These are phyloP conservation scores for Agrocybe praecox DNA, from an alignment of 768 basidiomycete species.

Conservation along the genomic window DNA sequence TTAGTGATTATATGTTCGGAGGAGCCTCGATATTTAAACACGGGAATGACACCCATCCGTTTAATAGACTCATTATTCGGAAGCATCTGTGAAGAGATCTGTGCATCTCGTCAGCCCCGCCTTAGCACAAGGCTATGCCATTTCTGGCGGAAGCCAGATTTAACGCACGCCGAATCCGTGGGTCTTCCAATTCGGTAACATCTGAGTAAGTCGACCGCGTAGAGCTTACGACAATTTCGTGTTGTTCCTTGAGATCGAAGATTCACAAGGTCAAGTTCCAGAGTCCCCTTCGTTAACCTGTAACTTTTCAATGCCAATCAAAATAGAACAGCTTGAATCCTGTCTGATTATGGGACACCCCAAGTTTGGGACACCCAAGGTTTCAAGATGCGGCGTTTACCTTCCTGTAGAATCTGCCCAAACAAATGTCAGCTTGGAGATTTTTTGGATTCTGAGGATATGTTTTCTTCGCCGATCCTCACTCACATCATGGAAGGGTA, in stretches of 20 bases:
- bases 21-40: slow-evolving; percentile 17
- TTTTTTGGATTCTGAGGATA: slow-evolving; percentile 16
- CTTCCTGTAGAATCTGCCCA: slow-evolving; percentile 31
- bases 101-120: slow-evolving; percentile 32
- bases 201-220: slow-evolving; percentile 27
- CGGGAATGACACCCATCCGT: slow-evolving; percentile 26
- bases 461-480: too few species aligned
- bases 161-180: slow-evolving; percentile 23
- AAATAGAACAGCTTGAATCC: slow-evolving; percentile 24
- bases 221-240: slow-evolving; percentile 22
- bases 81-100: slow-evolving; percentile 27
- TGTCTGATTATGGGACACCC: slow-evolving; percentile 16
- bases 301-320: slow-evolving; percentile 11
- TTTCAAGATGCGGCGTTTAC: slow-evolving; percentile 35
- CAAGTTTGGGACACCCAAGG: slow-evolving; percentile 6
- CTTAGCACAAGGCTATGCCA: slow-evolving; percentile 38
- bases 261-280: not conserved
- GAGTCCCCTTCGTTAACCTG: slow-evolving; percentile 6
- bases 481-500: too few species aligned
- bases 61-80: slow-evolving; percentile 34
- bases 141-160: slow-evolving; percentile 24
- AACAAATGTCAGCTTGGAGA: slow-evolving; percentile 19
- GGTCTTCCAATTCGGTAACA: slow-evolving; percentile 26
- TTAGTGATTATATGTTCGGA: slow-evolving; percentile 32
- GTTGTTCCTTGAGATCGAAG: slow-evolving; percentile 1